These are phyloP conservation scores for Calonectria ilicicola DNA, from an alignment of 2,329 filamentous ascomycete species.

Conservation along the genomic window DNA sequence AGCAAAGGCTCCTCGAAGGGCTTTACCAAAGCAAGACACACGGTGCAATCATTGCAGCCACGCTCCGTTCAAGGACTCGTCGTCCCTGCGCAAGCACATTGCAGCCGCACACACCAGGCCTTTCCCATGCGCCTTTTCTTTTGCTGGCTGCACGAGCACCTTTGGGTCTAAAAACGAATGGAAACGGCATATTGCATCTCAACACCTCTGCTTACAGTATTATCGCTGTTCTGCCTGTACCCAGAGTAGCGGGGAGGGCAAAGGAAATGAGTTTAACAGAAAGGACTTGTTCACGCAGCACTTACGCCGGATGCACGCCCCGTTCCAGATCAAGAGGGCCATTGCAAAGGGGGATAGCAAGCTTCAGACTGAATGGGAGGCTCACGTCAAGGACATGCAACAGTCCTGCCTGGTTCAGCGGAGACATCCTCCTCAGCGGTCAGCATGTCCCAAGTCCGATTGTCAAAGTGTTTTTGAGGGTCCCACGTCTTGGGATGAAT, in stretches of 20 bases:
- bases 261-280: constrained; percentile 84
- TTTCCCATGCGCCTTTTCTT: constrained; percentile 88
- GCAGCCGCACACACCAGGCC: constrained; percentile 77
- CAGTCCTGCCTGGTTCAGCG: constrained; percentile 78
- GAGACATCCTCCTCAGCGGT: constrained; percentile 76
- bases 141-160: constrained; percentile 84
- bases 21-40: constrained; percentile 70
- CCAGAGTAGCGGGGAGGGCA: constrained; percentile 64
- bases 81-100: constrained; percentile 74
- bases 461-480: constrained; percentile 81
- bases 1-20: constrained; percentile 58
- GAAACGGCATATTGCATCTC: constrained; percentile 93
- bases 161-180: constrained; percentile 98
- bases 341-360: constrained; percentile 69
- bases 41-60: constrained; percentile 72
- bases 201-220: constrained; percentile 81
- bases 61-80: constrained; percentile 75
- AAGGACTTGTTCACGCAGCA: constrained; percentile 98
- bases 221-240: constrained; percentile 74
- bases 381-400: constrained; percentile 77
- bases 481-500: constrained; percentile 83
- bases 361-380: constrained; percentile 72
- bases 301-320: constrained; percentile 91
- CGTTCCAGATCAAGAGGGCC: constrained; percentile 71
- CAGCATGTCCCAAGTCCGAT: constrained; percentile 77